Evolutionary conservation across 768 basidiomycete species (phyloP).

Genomic region (Holtermannia corniformis): DNA sequence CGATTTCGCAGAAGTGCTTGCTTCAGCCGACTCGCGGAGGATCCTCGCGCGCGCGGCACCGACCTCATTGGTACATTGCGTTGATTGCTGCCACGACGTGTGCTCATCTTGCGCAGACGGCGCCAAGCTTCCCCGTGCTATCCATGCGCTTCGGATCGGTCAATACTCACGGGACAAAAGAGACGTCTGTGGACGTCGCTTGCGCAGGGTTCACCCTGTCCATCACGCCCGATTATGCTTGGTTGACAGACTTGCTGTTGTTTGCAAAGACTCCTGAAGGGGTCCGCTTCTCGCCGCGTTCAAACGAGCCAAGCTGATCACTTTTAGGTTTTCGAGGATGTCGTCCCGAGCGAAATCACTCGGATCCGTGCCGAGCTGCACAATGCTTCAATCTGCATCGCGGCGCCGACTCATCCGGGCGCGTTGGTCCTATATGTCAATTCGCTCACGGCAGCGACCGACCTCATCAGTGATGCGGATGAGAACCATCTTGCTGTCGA

Average conservation of each 20-base stretch:
- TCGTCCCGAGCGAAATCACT: conserved; percentile 81
- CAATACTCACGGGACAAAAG: conserved; percentile 59
- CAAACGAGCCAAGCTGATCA: background rate
- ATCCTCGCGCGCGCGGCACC: conserved; percentile 54
- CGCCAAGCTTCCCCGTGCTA: conserved; percentile 19
- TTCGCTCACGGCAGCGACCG: conserved; percentile 60
- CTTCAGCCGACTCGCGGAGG: conserved; percentile 36
- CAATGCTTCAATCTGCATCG: conserved; percentile 58
- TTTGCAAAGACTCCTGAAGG: conserved; percentile 81
- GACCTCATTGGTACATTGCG: no score
- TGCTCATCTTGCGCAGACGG: conserved; percentile 47
- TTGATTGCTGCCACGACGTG: no score
- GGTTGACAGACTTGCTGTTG: conserved; percentile 52
- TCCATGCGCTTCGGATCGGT: conserved; percentile 57
- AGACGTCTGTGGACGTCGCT: conserved; percentile 60
- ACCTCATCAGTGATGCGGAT: conserved; percentile 58
- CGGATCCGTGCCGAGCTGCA: conserved; percentile 54
- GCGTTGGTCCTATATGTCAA: conserved; percentile 59
- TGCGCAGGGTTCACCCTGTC: conserved; percentile 58
- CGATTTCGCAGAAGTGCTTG: conserved; percentile 48
- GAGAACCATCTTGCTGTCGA: conserved; percentile 50
- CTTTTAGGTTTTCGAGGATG: conserved; percentile 73
- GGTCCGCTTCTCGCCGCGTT: conserved; percentile 46
- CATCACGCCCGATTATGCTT: conserved; percentile 54
- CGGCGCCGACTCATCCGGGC: conserved; percentile 55